Base-by-base conservation (phyloP, 2,329 filamentous ascomycete genomes). In the Trichoderma oligosporum region DNA sequence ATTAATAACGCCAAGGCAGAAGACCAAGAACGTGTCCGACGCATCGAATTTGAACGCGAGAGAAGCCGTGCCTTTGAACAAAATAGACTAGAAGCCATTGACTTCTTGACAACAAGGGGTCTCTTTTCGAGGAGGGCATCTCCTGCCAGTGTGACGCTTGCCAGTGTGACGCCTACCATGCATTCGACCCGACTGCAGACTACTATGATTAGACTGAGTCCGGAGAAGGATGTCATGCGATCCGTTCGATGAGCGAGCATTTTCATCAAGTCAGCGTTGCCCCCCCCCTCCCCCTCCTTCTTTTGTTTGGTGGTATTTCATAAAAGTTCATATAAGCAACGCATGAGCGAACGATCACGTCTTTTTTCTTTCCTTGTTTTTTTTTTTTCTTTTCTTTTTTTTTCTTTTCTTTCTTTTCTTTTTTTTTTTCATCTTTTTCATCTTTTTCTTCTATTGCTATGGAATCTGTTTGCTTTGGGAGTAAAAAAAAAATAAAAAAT, bases 31-130 rank as follows among this genome's bases (percentile, higher is more conserved):
- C 75, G 82, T 20, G 64, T 68, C 61, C 64, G 58, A n/a, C 65
- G 70, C 4, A 67, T 81, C 35, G 73, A 75, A 12, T 64, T 67
- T 27, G 82, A 84, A 67, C 70, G 78, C 27, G 73, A 77, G 58
- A 74, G 77, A 47, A 82, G 78, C 54, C 71, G 72, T 6, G 58
- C 67, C 1, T 84, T 84, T 62, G 81, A 83, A 65, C 60, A 65
- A 53, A 76, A 67, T 61, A 74, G 81, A 39, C 70, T 70, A 38
- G 76, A 80, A 60, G 79, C 80, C 2, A 67, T 76, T 18, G 70
- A 70, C 18, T 72, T 72, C 38, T 60, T 82, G 24, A 65, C 67
- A 3, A 63, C 66, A n/a, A 66, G 57, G 45, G 59, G 59, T 2
- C 45, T 60, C 9, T 38, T 49, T 14, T 67, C 66, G 29, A 67